Conservation (phyloP, 2,329 filamentous ascomycete species). For the Aspergillus uvarum region DNA sequence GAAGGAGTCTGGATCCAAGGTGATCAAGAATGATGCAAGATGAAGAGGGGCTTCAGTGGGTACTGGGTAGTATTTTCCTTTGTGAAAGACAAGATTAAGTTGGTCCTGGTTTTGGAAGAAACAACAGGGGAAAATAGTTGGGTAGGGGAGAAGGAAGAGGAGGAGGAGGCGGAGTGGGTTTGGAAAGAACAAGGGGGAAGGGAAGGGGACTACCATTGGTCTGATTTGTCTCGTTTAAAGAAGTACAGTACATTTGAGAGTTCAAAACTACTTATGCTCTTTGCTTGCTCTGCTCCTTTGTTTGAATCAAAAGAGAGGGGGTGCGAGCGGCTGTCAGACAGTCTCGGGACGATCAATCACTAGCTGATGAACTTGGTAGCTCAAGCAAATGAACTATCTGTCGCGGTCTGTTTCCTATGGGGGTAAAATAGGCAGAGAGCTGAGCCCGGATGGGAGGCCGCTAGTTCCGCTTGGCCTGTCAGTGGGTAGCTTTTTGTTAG, state of each 20-base stretch:
- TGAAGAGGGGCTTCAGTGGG: neutral
- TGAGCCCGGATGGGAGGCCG: neutral
- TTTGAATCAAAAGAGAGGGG: neutral
- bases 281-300: neutral
- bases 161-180: neutral
- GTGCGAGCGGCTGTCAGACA: constrained; percentile 3
- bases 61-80: neutral
- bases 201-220: neutral
- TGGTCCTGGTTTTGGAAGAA: no score
- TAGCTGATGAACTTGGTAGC: neutral
- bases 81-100: neutral
- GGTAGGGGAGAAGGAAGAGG: neutral
- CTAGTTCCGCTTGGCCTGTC: neutral
- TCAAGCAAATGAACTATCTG: neutral
- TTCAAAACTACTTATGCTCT: neutral
- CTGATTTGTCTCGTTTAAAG: neutral
- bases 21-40: neutral
- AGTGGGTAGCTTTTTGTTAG: neutral
- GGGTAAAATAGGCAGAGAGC: neutral
- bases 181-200: neutral
- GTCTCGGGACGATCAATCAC: constrained; percentile 6
- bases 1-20: neutral
- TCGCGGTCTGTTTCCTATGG: neutral
- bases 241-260: neutral
- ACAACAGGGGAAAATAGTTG: no score